Conservation (phyloP, 192 early-diverging fungal genomes). For the Gryganskiella cystojenkinii region DNA sequence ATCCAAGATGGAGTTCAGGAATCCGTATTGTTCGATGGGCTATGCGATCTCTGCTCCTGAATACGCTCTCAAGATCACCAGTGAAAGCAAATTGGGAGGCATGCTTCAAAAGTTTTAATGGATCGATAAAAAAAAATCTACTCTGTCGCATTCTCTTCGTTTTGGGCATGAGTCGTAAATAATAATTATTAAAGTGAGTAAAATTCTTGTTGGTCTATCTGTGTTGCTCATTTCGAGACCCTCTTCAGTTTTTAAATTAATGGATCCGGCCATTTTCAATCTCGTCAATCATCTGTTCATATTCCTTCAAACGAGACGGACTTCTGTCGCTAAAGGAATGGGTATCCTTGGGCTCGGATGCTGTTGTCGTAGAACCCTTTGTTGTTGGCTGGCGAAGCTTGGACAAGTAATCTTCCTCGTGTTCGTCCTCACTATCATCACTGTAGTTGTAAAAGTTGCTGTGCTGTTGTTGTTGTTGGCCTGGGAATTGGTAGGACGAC, state of each 20-base stretch:
- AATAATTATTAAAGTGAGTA: too few species aligned
- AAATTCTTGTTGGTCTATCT: too few species aligned
- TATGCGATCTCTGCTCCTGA: slow-evolving; percentile 48
- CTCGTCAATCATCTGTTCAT: slow-evolving; percentile 50
- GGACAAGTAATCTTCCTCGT: slow-evolving; percentile 39
- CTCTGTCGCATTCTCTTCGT: too few species aligned
- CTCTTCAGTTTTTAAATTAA: too few species aligned
- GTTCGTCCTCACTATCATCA: slow-evolving; percentile 25
- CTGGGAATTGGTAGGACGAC: neutral
- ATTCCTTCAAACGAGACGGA: slow-evolving; percentile 28
- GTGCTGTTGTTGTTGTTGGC: slow-evolving; percentile 11
- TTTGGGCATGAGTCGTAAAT: too few species aligned
- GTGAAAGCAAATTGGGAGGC: slow-evolving; percentile 35
- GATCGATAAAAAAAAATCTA: neutral
- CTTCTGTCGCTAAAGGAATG: slow-evolving; percentile 37
- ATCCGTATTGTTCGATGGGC: slow-evolving; percentile 51
- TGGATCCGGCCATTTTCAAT: slow-evolving; percentile 34
- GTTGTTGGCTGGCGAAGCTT: slow-evolving; percentile 20
- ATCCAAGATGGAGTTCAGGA: slow-evolving; percentile 52
- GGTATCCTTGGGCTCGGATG: slow-evolving; percentile 33
- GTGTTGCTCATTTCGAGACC: too few species aligned
- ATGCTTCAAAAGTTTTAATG: slow-evolving; percentile 44
- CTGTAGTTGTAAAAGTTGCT: slow-evolving; percentile 32
- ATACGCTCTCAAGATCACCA: slow-evolving; percentile 38
- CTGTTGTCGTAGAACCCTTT: slow-evolving; percentile 15